Conservation (phyloP, 495 filamentous ascomycete species). For the Podospora appendiculata region DNA sequence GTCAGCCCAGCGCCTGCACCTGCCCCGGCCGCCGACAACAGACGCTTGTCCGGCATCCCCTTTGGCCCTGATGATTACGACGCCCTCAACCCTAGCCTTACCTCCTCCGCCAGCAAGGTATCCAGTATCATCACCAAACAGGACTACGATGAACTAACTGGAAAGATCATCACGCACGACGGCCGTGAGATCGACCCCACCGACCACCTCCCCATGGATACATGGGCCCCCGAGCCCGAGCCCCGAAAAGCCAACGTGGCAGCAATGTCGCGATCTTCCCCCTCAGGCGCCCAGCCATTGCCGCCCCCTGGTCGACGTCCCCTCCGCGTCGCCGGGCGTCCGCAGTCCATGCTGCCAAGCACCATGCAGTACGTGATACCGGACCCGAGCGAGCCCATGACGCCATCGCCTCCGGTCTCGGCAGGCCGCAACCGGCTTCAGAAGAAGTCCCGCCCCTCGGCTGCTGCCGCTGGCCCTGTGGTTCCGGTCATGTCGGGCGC, state of each 20-base stretch:
- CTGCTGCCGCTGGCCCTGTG: slow-evolving; percentile 25
- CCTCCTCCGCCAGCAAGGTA: slow-evolving; percentile 22
- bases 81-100: slow-evolving; percentile 54
- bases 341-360: slow-evolving; percentile 16
- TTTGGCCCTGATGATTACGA: slow-evolving; percentile 90
- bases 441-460: slow-evolving; percentile 45
- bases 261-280: slow-evolving; percentile 39
- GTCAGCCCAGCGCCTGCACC: slow-evolving; percentile 67
- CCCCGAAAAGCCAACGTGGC: slow-evolving; percentile 40
- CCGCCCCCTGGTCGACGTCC: slow-evolving; percentile 25
- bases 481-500: slow-evolving; percentile 25
- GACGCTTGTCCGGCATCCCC: slow-evolving; percentile 56
- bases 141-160: slow-evolving; percentile 37
- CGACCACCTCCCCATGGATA: slow-evolving; percentile 84
- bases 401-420: slow-evolving; percentile 11
- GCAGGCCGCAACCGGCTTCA: slow-evolving; percentile 51
- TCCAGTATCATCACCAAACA: slow-evolving; percentile 4
- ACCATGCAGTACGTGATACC: slow-evolving; percentile 3
- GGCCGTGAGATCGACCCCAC: slow-evolving; percentile 86
- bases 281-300: slow-evolving; percentile 40
- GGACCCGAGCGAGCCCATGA: slow-evolving; percentile 16
- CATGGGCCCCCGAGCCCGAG: slow-evolving; percentile 92
- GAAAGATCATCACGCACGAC: slow-evolving; percentile 71
- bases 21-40: slow-evolving; percentile 47
- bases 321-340: slow-evolving; percentile 18